Percentiles rank a stretch among this genome's conserved stretches.
These are phyloP conservation scores for Tricholoma flavovirens DNA, from an alignment of 768 basidiomycete genomes.

Conservation along the genomic window DNA sequence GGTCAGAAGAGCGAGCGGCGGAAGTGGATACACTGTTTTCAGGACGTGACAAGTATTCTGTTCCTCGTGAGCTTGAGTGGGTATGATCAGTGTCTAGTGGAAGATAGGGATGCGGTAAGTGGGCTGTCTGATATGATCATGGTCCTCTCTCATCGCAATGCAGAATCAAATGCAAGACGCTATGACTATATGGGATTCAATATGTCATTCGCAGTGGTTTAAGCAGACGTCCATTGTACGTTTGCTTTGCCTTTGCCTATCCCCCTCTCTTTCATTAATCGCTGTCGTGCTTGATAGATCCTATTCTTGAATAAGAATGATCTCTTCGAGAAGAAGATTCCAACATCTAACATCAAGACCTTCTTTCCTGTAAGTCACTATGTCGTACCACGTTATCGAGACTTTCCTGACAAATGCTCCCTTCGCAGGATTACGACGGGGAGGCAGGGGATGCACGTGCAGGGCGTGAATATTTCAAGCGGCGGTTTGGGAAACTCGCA, in stretches of 20 bases:
- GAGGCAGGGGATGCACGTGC: slow-evolving; percentile 63
- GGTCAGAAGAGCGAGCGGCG: slow-evolving; percentile 91
- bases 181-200: slow-evolving; percentile 98
- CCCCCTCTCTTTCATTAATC: not conserved
- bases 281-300: slow-evolving; percentile 45
- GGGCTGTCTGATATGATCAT: not conserved
- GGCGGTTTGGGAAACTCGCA: slow-evolving; percentile 73
- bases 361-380: slow-evolving; percentile 87
- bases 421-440: slow-evolving; percentile 77
- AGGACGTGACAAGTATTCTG: slow-evolving; percentile 89
- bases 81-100: slow-evolving; percentile 91
- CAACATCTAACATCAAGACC: slow-evolving; percentile 75
- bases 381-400: too few species aligned
- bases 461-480: slow-evolving; percentile 88
- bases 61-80: slow-evolving; percentile 90
- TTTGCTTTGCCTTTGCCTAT: slow-evolving; percentile 9
- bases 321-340: slow-evolving; percentile 81
- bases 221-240: slow-evolving; percentile 86
- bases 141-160: not conserved
- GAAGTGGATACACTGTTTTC: slow-evolving; percentile 95
- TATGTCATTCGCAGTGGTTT: slow-evolving; percentile 98
- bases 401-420: too few species aligned
- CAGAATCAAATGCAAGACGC: slow-evolving; percentile 99
- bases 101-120: slow-evolving; percentile 85
- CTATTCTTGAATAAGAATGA: slow-evolving; percentile 96